Base-by-base conservation (phyloP, 1,139 yeast species). In the Geotrichum carabidarum region DNA sequence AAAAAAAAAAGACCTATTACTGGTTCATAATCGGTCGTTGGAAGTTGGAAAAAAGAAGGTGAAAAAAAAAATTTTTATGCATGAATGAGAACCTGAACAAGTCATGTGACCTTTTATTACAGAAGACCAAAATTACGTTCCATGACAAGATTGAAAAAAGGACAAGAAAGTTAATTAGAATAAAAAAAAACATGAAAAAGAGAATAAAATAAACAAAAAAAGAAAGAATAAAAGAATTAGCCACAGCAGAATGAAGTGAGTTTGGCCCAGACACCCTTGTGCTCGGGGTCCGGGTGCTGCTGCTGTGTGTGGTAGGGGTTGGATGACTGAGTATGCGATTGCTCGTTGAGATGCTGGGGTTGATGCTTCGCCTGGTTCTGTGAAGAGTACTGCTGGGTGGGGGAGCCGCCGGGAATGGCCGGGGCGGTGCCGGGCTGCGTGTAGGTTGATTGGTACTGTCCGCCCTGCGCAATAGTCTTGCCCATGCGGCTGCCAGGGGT, bases 201-300 rank as follows among this genome's bases (percentile, higher is more conserved):
- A 43, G 35, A 35, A 51, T 38, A 27, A 31, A 44, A 32, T 48
- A 32, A 43, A 35, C 37, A 44, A 34, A 12, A 34, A 49, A 42
- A 18, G 17, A 14, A 34, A 32, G 22, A 32, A 41, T 31, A 37
- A 8, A 31, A 42, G 30, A 41, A 14, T 41, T 18, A 32, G 44
- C 32, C 43, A 42, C 42, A 37, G 32, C 42, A 38, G 48, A 37
- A 27, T 30, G 17, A 44, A 42, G 66, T 63, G 44, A 68, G 60
- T 55, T 64, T 65, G 32, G 63, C 60, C 66, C 68, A 68, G 52
- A 68, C 63, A 12, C 71, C 71, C 50, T 62, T 63, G 56, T 60
- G 59, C 54, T 64, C 70, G 35, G 48, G 44, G 47, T 46, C 56
- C 48, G 60, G 61, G 54, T 62, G 60, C 52, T 63, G 57, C 40